A percentile compares a stretch with the other conserved stretches of the same genome.
phyloP scores from a whole-genome alignment of 371 early-diverging fungal genomes.

The Apophysomyces ossiformis region DNA sequence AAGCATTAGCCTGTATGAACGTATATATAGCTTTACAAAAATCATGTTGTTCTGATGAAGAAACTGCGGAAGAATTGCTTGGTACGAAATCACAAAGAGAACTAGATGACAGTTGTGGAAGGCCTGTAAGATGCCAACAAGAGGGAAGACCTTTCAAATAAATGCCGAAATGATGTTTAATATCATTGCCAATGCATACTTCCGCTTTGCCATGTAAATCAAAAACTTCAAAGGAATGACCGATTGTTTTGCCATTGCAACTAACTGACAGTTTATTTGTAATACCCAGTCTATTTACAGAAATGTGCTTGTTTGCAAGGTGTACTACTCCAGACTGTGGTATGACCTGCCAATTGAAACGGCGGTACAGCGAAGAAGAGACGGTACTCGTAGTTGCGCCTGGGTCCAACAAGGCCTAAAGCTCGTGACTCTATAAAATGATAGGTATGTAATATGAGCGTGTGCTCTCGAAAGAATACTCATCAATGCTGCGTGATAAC shows the following conservation, averaged over 20 bases:
- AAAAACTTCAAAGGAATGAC: too few species aligned
- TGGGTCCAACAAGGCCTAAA: background rate
- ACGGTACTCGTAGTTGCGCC: background rate
- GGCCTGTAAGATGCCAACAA: too few species aligned
- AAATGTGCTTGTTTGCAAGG: too few species aligned
- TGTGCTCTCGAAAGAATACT: background rate
- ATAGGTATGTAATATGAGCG: background rate
- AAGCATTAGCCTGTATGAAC: background rate
- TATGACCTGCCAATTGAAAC: background rate
- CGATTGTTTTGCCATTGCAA: too few species aligned
- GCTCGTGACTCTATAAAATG: background rate
- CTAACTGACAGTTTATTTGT: too few species aligned
- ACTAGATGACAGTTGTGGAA: too few species aligned
- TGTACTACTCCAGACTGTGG: background rate
- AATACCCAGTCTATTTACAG: too few species aligned
- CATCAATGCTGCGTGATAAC: too few species aligned
- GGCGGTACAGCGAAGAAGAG: background rate
- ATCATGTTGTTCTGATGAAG: background rate
- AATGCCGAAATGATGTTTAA: too few species aligned
- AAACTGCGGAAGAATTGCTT: background rate
- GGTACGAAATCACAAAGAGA: background rate
- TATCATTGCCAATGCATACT: too few species aligned
- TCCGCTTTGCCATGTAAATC: too few species aligned
- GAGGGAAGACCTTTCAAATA: too few species aligned
- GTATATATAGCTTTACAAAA: background rate